Evolutionary conservation across 768 basidiomycete genomes (phyloP), one percentile per base, ranked within the genome.

Genomic region (Xerocomellus dryophilus): DNA sequence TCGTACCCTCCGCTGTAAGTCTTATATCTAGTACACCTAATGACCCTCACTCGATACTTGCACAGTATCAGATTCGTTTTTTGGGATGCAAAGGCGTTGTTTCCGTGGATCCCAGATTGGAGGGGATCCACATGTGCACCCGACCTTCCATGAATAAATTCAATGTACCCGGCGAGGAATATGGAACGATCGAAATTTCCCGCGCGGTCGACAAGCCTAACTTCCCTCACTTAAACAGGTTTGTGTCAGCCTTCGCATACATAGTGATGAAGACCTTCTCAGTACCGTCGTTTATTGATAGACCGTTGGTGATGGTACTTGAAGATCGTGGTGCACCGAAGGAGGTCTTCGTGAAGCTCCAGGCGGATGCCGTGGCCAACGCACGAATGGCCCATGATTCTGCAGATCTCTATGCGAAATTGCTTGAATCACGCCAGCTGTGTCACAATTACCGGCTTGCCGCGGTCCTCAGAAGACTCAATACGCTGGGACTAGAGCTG

Each of bases 81-180:
- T 66, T 93, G 42, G 91, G 89, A 18, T 90, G 78, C 70, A 94
- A 94, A 68, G 93, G 92, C 0, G 81, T 93, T 23, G 86, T 93
- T 1, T 76, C 73, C 5, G 77, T 93, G 12, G 90, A 93, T 61
- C 71, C 78, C 46, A 71, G 71, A 44, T 61, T 73, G 15, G 58
- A 70, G 41, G 83, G 83, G 0, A 80, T 85, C 45, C 78, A 77
- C n/a, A 88, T 93, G 86, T 78, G 85, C 25, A 65, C 90, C 7
- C 76, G 91, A 34, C 69, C 71, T 7, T 88, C 86, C 0, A 92
- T 92, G 89, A 78, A 76, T 35, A 93, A 93, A 61, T 93, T 93
- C 56, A 70, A 77, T 15, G 81, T 78, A 7, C 78, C 70, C 1
- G 66, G 75, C 2, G 69, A 76, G 34, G 78, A 71, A 42, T 63